Percentiles rank a stretch among this genome's conserved stretches.
Evolutionary conservation across 768 basidiomycete species (phyloP).

Genomic region (Chiua virens): DNA sequence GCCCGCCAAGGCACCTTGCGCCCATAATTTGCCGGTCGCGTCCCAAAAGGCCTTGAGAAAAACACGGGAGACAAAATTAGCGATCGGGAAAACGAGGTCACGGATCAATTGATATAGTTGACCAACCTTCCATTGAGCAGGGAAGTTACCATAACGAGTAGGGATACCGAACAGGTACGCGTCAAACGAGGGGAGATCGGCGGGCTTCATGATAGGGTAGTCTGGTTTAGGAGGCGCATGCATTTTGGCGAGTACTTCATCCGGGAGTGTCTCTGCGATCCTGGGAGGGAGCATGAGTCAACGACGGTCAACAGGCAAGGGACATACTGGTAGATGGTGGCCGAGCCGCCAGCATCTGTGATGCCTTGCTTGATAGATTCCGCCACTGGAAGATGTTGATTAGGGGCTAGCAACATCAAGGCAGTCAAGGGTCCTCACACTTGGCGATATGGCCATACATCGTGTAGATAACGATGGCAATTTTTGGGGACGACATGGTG

Average conservation of each 20-base stretch:
- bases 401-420: not conserved
- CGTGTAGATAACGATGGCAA: slow-evolving; percentile 74
- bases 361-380: slow-evolving; percentile 49
- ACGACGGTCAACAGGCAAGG: not conserved
- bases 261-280: slow-evolving; percentile 75
- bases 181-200: slow-evolving; percentile 58
- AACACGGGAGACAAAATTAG: slow-evolving; percentile 3
- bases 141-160: slow-evolving; percentile 79
- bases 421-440: slow-evolving; percentile 40
- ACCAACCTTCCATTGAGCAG: slow-evolving; percentile 75
- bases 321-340: slow-evolving; percentile 55
- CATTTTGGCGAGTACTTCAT: slow-evolving; percentile 67
- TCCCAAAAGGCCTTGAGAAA: slow-evolving; percentile 68
- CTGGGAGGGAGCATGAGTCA: slow-evolving; percentile 35
- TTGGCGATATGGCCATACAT: slow-evolving; percentile 74
- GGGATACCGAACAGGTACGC: slow-evolving; percentile 77
- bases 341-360: slow-evolving; percentile 47
- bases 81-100: not conserved
- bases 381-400: slow-evolving; percentile 50
- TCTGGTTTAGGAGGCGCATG: slow-evolving; percentile 67
- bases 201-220: slow-evolving; percentile 66
- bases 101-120: slow-evolving; percentile 1
- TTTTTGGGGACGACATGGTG: slow-evolving; percentile 48
- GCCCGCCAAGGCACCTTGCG: slow-evolving; percentile 56
- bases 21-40: slow-evolving; percentile 68